phyloP scores from a whole-genome alignment of 2,329 filamentous ascomycete genomes.

The Xylaria hypoxylon region DNA sequence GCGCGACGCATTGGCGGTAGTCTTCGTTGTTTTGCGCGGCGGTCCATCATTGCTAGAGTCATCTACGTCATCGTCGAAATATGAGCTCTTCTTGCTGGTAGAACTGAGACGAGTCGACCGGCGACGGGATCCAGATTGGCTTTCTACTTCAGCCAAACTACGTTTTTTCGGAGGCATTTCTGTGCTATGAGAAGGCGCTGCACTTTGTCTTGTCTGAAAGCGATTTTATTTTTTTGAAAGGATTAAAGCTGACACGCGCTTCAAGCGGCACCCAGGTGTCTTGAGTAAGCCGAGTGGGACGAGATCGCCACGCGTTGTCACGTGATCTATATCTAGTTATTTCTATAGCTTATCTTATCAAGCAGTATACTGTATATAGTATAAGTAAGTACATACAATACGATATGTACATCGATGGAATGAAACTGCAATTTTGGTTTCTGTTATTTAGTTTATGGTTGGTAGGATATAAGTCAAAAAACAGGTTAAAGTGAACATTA shows the following conservation, averaged over 20 bases:
- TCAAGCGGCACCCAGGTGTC: not conserved
- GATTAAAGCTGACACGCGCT: conserved; percentile 19
- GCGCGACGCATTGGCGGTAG: conserved; percentile 16
- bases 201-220: not conserved
- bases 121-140: conserved; percentile 39
- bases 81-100: conserved; percentile 60
- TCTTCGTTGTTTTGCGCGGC: conserved; percentile 40
- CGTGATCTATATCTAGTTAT: conserved; percentile 22
- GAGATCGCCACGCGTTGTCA: conserved; percentile 36
- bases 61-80: conserved; percentile 58
- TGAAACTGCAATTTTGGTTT: too few relatives aligned
- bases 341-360: not conserved
- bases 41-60: conserved; percentile 39
- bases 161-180: conserved; percentile 45
- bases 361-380: too few relatives aligned
- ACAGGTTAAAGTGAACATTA: too few relatives aligned
- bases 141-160: conserved; percentile 30
- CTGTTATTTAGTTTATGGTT: too few relatives aligned
- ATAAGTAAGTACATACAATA: not conserved
- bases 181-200: not conserved
- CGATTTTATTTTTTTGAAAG: not conserved
- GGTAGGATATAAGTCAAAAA: too few relatives aligned
- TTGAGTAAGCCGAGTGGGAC: not conserved
- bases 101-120: conserved; percentile 61
- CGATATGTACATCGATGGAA: too few relatives aligned